These are phyloP conservation scores for Colletotrichum chrysophilum DNA, from an alignment of 2,329 filamentous ascomycete genomes.

Conservation along the genomic window DNA sequence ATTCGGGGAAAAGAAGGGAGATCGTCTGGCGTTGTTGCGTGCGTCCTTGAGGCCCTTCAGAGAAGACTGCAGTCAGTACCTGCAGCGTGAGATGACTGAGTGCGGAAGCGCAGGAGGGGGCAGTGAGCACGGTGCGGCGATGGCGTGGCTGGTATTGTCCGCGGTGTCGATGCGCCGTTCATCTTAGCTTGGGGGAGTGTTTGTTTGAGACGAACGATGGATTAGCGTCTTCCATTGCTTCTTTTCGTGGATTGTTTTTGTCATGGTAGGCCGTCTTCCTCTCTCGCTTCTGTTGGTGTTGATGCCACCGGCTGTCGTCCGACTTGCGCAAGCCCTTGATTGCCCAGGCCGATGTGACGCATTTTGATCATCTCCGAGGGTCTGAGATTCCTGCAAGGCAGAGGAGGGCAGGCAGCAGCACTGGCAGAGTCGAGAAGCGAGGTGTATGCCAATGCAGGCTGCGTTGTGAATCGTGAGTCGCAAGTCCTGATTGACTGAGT, in stretches of 20 bases:
- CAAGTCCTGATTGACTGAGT: background rate
- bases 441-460: background rate
- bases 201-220: conserved; percentile 5
- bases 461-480: background rate
- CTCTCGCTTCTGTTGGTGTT: background rate
- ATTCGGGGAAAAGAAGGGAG: background rate
- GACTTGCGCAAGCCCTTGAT: background rate
- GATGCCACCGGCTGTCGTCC: background rate
- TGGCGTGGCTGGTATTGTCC: conserved; percentile 10
- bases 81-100: background rate
- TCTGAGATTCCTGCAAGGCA: background rate
- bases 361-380: background rate
- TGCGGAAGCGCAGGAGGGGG: background rate
- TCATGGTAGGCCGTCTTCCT: background rate
- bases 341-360: background rate
- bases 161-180: background rate
- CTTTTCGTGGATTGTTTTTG: background rate
- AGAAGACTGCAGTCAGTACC: background rate
- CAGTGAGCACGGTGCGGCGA: conserved; percentile 4
- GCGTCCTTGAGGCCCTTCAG: background rate
- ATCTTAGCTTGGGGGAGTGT: background rate
- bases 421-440: background rate
- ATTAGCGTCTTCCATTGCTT: conserved; percentile 15
- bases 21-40: background rate
- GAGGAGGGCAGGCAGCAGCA: background rate